Evolutionary conservation across 345 rosid species (phyloP).

Genomic region (Eucalyptus pauciflora): DNA sequence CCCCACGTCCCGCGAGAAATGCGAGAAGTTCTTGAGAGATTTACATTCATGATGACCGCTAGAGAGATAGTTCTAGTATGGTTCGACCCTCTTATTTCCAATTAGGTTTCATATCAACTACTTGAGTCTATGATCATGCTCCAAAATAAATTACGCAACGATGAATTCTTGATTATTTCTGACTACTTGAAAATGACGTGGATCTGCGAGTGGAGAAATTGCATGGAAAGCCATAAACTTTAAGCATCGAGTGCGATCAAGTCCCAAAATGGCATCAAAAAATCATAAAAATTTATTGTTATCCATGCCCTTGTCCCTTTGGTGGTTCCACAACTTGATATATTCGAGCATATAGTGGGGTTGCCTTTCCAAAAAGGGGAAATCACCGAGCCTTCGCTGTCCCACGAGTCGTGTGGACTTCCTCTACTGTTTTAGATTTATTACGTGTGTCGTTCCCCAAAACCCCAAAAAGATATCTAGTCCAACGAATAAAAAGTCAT

Average conservation of each 20-base stretch:
- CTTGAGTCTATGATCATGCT: neutral
- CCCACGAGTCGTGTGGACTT: neutral
- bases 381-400: neutral
- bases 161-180: neutral
- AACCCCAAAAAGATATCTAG: neutral
- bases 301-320: neutral
- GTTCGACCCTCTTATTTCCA: neutral
- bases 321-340: neutral
- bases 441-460: neutral
- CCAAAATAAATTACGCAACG: neutral
- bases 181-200: neutral
- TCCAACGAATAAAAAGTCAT: neutral
- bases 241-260: neutral
- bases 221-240: neutral
- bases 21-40: accelerated
- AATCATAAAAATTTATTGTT: neutral
- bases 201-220: neutral
- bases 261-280: neutral
- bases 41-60: neutral
- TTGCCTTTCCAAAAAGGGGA: neutral
- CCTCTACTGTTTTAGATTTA: neutral
- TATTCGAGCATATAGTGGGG: neutral
- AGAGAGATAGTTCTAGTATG: neutral
- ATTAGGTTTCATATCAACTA: neutral
- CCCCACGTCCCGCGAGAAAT: neutral